These are phyloP conservation scores for Homolaphlyctis polyrhiza DNA, from an alignment of 371 early-diverging fungal genomes.

Conservation along the genomic window DNA sequence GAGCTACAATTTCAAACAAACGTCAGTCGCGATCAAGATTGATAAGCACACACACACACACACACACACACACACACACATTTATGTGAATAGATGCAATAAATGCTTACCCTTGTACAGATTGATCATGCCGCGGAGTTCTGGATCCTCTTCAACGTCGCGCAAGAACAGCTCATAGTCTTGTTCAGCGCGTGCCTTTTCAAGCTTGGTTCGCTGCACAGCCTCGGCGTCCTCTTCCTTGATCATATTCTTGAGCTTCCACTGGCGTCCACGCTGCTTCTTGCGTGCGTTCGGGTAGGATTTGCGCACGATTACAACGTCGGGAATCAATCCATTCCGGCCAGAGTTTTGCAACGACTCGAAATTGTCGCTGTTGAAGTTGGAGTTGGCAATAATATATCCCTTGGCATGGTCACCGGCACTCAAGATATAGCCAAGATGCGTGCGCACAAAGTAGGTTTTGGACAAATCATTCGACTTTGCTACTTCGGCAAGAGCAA, in stretches of 20 bases:
- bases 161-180: slow-evolving; percentile 88
- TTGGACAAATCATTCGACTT: slow-evolving; percentile 66
- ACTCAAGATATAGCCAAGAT: slow-evolving; percentile 85
- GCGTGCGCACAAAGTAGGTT: slow-evolving; percentile 82
- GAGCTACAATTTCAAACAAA: background rate
- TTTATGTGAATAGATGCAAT: slow-evolving; percentile 2
- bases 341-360: slow-evolving; percentile 14
- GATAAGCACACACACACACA: background rate
- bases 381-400: slow-evolving; percentile 80
- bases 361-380: slow-evolving; percentile 85
- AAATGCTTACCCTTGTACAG: slow-evolving; percentile 75
- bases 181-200: slow-evolving; percentile 40
- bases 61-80: background rate
- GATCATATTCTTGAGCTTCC: slow-evolving; percentile 84
- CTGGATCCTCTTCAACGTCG: slow-evolving; percentile 95
- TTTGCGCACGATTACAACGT: slow-evolving; percentile 87
- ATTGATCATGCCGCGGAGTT: slow-evolving; percentile 87
- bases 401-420: slow-evolving; percentile 91
- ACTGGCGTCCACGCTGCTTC: slow-evolving; percentile 77
- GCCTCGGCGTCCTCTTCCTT: slow-evolving; percentile 76
- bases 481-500: slow-evolving; percentile 42
- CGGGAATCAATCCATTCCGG: slow-evolving; percentile 59
- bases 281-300: slow-evolving; percentile 82
- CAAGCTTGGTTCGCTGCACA: slow-evolving; percentile 45
- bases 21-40: background rate